phyloP scores from a whole-genome alignment of 176 grass and related monocot species.

The Raddia guianensis region DNA sequence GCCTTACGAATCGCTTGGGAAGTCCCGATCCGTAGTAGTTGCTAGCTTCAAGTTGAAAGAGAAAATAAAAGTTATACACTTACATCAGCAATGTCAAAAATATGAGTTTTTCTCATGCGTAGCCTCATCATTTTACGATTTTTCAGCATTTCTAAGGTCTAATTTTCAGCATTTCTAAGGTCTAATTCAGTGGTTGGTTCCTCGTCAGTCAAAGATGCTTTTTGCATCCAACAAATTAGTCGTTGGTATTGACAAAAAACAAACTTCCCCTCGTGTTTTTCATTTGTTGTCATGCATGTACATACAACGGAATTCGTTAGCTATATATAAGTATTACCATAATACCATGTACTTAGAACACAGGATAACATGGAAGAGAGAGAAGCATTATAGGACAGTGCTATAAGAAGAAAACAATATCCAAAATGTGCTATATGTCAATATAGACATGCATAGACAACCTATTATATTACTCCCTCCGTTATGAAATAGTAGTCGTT shows the following conservation, averaged over 20 bases:
- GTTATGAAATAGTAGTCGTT: too few species aligned
- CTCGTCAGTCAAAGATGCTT: neutral
- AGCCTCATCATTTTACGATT: neutral
- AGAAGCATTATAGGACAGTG: too few species aligned
- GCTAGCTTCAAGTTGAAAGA: neutral
- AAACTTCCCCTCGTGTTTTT: neutral
- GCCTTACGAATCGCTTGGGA: too few species aligned
- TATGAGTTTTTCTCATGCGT: neutral
- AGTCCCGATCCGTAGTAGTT: too few species aligned
- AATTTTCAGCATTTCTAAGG: neutral
- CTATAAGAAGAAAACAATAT: too few species aligned
- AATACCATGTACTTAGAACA: too few species aligned
- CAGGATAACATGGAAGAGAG: too few species aligned
- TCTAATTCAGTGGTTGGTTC: neutral
- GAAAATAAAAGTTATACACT: neutral
- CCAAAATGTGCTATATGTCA: too few species aligned
- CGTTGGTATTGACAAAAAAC: neutral
- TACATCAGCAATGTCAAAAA: neutral
- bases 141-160: neutral
- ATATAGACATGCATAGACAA: too few species aligned
- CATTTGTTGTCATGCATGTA: neutral
- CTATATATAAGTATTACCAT: too few species aligned
- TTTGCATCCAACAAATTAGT: neutral
- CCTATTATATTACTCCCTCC: too few species aligned
- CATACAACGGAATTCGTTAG: too few species aligned